Conservation (phyloP, 768 basidiomycete genomes). For the Termitomyces sp. region DNA sequence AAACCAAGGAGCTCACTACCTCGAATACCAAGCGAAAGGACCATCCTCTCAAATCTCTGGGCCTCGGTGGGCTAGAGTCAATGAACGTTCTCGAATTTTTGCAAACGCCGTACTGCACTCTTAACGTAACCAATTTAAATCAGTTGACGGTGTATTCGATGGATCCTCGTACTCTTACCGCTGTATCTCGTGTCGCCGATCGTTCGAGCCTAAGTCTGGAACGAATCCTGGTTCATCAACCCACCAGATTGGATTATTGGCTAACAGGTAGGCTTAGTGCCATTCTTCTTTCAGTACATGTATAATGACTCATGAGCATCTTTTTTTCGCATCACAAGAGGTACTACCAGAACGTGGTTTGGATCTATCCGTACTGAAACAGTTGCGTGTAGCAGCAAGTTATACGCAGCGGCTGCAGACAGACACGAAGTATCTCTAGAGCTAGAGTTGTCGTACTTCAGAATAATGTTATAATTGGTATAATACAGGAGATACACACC, state of each 20-base stretch:
- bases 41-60: background rate
- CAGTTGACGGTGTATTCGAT: background rate
- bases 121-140: background rate
- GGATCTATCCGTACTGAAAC: background rate
- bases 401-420: no score
- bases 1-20: background rate
- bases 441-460: no score
- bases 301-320: background rate
- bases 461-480: no score
- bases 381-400: no score
- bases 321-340: background rate
- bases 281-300: background rate
- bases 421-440: no score
- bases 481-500: no score
- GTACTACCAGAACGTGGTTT: background rate
- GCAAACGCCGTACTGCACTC: background rate
- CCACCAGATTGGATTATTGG: background rate
- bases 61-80: slow-evolving; percentile 2
- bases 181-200: background rate
- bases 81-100: background rate
- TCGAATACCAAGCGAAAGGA: background rate
- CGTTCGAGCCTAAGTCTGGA: background rate
- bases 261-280: background rate
- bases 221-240: background rate
- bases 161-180: background rate